Conservation (phyloP, 305 asterid species). For the Fraxinus floribunda region DNA sequence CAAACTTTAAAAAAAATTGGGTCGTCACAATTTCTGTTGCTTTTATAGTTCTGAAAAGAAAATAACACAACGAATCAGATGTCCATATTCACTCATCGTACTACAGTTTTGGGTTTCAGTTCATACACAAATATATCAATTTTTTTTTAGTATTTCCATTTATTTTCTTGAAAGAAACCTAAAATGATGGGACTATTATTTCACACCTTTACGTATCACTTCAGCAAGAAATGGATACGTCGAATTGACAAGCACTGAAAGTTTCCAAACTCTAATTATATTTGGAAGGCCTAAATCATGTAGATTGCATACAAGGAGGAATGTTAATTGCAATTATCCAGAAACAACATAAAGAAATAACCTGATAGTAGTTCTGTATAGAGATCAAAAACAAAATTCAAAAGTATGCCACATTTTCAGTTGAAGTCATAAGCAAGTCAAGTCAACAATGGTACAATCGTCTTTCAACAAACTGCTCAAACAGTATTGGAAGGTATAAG, state of each 20-base stretch:
- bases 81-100: not conserved
- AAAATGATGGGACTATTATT: not conserved
- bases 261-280: not conserved
- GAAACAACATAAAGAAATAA: not conserved
- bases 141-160: not conserved
- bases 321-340: not conserved
- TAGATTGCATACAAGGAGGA: not conserved
- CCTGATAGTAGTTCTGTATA: not conserved
- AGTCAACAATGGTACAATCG: not conserved
- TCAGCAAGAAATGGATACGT: not conserved
- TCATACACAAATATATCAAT: not conserved
- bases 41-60: not conserved
- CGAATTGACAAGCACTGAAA: not conserved
- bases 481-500: not conserved
- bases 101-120: not conserved
- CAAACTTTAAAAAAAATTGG: too few relatives aligned
- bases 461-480: not conserved
- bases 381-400: not conserved
- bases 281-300: not conserved
- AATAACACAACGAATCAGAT: not conserved
- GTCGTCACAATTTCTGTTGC: not conserved
- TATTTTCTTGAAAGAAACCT: not conserved
- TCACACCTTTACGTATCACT: not conserved
- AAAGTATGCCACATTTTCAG: not conserved
- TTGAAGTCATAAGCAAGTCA: not conserved